A percentile compares a stretch with the other conserved stretches of the same genome.
Evolutionary conservation across 768 basidiomycete species (phyloP).

Genomic region (Collybia mongolica): DNA sequence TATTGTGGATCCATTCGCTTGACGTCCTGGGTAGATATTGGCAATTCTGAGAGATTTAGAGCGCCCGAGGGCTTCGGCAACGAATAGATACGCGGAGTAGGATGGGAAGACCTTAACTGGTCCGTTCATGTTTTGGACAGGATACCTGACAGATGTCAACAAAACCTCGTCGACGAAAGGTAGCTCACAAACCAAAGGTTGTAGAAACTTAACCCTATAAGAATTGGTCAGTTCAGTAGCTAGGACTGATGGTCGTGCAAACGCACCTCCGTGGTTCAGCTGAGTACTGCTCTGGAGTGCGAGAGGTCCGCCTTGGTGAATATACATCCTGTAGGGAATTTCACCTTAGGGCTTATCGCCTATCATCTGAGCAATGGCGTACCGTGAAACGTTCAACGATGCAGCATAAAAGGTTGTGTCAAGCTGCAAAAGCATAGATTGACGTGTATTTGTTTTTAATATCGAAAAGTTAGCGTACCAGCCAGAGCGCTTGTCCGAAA

Average conservation of each 20-base stretch:
- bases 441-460: neutral
- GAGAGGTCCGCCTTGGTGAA: conserved; percentile 55
- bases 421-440: conserved; percentile 22
- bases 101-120: conserved; percentile 50
- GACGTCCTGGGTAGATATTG: conserved; percentile 51
- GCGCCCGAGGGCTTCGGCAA: conserved; percentile 44
- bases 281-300: conserved; percentile 49
- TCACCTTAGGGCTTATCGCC: neutral
- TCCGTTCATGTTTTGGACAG: conserved; percentile 46
- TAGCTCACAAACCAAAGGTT: conserved; percentile 38
- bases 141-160: conserved; percentile 34
- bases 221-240: neutral
- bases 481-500: conserved; percentile 55
- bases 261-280: conserved; percentile 44
- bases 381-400: conserved; percentile 49
- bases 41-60: conserved; percentile 43
- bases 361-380: conserved; percentile 1
- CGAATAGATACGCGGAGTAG: conserved; percentile 52
- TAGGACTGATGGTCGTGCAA: conserved; percentile 4
- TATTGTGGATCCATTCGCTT: conserved; percentile 50
- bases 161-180: too few relatives aligned
- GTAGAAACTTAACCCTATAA: conserved; percentile 40
- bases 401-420: conserved; percentile 48
- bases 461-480: conserved; percentile 24
- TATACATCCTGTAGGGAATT: conserved; percentile 34